phyloP scores from a whole-genome alignment of 192 early-diverging fungal genomes.

The Backusella sp. region DNA sequence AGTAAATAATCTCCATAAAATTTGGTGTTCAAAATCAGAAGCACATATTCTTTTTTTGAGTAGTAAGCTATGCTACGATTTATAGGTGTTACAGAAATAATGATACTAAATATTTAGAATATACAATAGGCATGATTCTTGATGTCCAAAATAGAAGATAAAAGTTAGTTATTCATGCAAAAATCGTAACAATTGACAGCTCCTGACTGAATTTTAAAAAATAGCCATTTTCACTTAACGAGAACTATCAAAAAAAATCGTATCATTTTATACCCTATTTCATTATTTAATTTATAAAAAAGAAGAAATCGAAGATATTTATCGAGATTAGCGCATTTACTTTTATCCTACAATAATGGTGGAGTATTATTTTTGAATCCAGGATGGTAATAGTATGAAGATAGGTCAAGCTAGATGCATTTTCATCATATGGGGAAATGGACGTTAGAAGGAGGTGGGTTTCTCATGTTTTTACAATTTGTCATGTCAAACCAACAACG shows the following conservation, averaged over 20 bases:
- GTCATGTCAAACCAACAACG: background rate
- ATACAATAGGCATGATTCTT: background rate
- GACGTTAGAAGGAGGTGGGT: background rate
- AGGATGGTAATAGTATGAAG: background rate
- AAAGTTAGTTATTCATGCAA: background rate
- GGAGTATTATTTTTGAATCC: background rate
- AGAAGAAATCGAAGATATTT: background rate
- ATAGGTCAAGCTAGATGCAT: too few relatives aligned
- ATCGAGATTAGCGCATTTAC: background rate
- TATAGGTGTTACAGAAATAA: too few relatives aligned
- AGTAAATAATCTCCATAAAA: background rate
- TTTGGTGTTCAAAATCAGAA: background rate
- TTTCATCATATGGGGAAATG: too few relatives aligned
- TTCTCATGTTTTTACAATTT: background rate
- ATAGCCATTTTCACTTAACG: background rate
- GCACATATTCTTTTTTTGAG: too few relatives aligned
- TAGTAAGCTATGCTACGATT: too few relatives aligned
- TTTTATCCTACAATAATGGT: background rate
- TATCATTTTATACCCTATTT: background rate
- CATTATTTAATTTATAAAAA: background rate
- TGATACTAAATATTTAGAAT: too few relatives aligned
- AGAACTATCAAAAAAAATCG: background rate
- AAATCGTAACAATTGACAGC: background rate
- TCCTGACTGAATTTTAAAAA: background rate
- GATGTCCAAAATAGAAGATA: background rate